phyloP scores from a whole-genome alignment of 805 yeast species.

The Diddensiella transvaalensis region DNA sequence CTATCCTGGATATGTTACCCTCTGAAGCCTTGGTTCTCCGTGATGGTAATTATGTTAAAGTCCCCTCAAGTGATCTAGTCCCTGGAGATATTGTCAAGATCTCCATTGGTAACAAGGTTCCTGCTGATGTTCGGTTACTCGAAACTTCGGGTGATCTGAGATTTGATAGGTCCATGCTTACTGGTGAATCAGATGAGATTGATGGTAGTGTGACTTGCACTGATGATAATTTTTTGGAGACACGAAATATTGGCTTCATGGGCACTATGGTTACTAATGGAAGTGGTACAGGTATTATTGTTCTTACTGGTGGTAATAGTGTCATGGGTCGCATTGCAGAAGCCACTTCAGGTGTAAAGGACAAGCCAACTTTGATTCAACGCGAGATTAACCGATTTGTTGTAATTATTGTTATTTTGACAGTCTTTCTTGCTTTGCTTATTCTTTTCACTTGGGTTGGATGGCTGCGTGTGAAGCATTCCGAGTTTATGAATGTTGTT shows the following conservation, averaged over 20 bases:
- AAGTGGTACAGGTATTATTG: conserved; percentile 42
- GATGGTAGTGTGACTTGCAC: conserved; percentile 10
- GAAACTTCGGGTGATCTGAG: conserved; percentile 38
- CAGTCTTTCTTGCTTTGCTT: conserved; percentile 7
- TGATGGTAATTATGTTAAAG: conserved; percentile 29
- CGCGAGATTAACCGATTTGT: conserved; percentile 29
- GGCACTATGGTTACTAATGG: conserved; percentile 46
- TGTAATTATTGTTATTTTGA: conserved; percentile 21
- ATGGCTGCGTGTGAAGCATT: conserved; percentile 39
- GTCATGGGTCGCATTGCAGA: conserved; percentile 47
- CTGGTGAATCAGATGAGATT: conserved; percentile 48
- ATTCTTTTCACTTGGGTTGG: conserved; percentile 41
- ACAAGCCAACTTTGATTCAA: conserved; percentile 34
- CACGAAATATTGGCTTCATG: conserved; percentile 43
- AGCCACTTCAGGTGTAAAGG: conserved; percentile 39
- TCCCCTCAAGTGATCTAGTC: conserved; percentile 37
- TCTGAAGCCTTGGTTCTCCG: conserved; percentile 32
- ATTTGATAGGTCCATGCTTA: conserved; percentile 46
- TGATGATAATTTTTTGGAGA: conserved; percentile 36
- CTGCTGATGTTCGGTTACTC: conserved; percentile 46
- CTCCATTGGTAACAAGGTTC: conserved; percentile 40
- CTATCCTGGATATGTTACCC: conserved; percentile 45
- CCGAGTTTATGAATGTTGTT: conserved; percentile 42
- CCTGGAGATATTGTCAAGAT: conserved; percentile 45
- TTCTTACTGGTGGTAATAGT: conserved; percentile 43